Base-by-base conservation (phyloP, 305 asterid species). In the Fraxinus nigra region DNA sequence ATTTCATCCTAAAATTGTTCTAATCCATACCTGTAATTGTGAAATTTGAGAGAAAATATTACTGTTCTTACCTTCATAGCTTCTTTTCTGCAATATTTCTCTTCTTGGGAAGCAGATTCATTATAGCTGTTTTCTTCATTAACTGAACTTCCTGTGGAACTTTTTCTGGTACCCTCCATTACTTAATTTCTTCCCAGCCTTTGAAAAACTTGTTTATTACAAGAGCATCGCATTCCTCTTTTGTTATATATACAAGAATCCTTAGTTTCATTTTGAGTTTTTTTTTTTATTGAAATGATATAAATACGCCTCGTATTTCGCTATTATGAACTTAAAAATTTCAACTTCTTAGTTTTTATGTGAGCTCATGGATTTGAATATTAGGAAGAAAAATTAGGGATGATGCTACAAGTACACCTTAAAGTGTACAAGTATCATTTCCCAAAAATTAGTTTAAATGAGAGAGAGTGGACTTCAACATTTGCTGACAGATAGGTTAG, bases 401-500 rank as follows among this genome's bases (percentile, higher is more conserved):
- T 43, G 54, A 43, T 43, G 54, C 54, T 43, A 0, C 51, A 40
- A 2, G 4, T 40, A 40, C 51, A 40, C 51, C 51, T 13, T 40
- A 3, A 11, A 40, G 54, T 11, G 54, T 43, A 43, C 54, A 43
- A 11, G 54, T 43, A 11, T 43, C 54, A 11, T 43, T 43, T 43
- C 54, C 54, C 54, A 43, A 78, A 54, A 24, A 0, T 59, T 16
- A 30, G 28, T 43, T 38, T 82, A 78, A 75, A 74, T 59, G 70
- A 33, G 38, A 59, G 2, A 51, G 26, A 54, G 35, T 79, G 35
- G 78, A 84, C 77, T 88, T 84, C 75, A 85, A 75, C 80, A 28
- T 73, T 69, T 82, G 86, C 38, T 80, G 90, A 81, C 90, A 84
- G 90, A 82, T 76, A 77, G 79, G 77, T 82, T 74, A 87, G 77